These are phyloP conservation scores for Yamadazyma tumulicola DNA, from an alignment of 805 yeast genomes.

Conservation along the genomic window DNA sequence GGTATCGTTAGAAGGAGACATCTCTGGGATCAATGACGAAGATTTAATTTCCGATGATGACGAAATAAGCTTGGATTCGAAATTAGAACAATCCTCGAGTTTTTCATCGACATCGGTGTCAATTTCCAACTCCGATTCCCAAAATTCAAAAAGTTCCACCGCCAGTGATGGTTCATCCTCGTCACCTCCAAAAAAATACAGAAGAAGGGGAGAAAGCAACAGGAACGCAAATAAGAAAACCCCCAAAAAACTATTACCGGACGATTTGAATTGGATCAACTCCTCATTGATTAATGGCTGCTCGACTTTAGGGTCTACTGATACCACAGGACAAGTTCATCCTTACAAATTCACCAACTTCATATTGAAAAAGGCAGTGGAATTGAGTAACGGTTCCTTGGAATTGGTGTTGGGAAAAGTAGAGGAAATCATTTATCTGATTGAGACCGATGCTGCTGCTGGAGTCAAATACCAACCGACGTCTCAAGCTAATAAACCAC, in stretches of 20 bases:
- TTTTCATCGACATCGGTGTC: conserved; percentile 6
- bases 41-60: conserved; percentile 19
- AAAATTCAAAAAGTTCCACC: conserved; percentile 2
- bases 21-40: conserved; percentile 32
- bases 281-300: conserved; percentile 63
- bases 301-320: conserved; percentile 77
- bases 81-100: conserved; percentile 13
- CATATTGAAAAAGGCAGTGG: conserved; percentile 74
- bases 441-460: conserved; percentile 60
- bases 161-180: conserved; percentile 7
- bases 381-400: conserved; percentile 64
- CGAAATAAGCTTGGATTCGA: conserved; percentile 18
- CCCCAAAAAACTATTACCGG: conserved; percentile 40
- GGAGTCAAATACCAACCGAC: conserved; percentile 67
- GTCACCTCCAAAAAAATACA: conserved; percentile 39
- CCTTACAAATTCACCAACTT: conserved; percentile 92
- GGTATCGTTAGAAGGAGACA: conserved; percentile 81
- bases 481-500: conserved; percentile 26
- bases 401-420: conserved; percentile 85
- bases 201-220: conserved; percentile 20
- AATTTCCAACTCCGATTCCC: conserved; percentile 2
- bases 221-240: conserved; percentile 2
- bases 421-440: conserved; percentile 57
- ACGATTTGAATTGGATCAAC: conserved; percentile 74
- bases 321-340: conserved; percentile 94